Base-by-base conservation (phyloP, 768 basidiomycete species). In the Neoboletus magnificus region DNA sequence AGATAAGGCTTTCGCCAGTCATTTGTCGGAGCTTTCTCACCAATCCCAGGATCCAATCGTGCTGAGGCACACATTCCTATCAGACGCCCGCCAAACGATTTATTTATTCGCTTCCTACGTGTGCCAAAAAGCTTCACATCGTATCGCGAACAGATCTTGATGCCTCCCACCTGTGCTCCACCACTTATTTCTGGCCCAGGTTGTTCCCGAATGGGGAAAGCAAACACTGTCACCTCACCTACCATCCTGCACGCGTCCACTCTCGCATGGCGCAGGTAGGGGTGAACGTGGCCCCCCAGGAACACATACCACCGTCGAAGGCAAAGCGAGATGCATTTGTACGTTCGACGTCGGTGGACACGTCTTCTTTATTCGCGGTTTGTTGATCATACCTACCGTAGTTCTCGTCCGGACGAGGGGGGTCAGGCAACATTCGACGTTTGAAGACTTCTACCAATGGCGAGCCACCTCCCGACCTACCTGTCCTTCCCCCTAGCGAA, bases 361-460 rank as follows among this genome's bases (percentile, higher is more conserved):
- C 10, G n/a, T 40, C 20, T 8, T 37, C n/a, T 36, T 16, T 18
- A 18, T 15, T n/a, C 15, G 39, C 27, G 9, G 11, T 3, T 45
- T n/a, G 41, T 29, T 57, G 25, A 62, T 46, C 18, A 18, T 48
- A 11, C 37, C 1, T 16, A 9, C 40, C 8, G 33, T 47, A 69
- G 68, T 22, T 40, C 23, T 59, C 63, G 16, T 62, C 60, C 2
- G 68, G 68, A 7, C 55, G 65, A 39, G 65, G 67, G 1, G 67
- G 63, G 2, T 67, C 59, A 11, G 62, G 68, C 1, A 62, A 62
- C 43, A 57, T 63, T 25, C 63, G 62, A 25, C 58, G 43, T 22
- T 11, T 20, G 33, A 12, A 18, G 10, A 23, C 20, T 13, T 5
- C 23, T 10, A n/a, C 7, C 22, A 18, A 42, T 6, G 12, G 4